Conservation (phyloP, 2,329 filamentous ascomycete species). For the Mycocentrospora acerina region DNA sequence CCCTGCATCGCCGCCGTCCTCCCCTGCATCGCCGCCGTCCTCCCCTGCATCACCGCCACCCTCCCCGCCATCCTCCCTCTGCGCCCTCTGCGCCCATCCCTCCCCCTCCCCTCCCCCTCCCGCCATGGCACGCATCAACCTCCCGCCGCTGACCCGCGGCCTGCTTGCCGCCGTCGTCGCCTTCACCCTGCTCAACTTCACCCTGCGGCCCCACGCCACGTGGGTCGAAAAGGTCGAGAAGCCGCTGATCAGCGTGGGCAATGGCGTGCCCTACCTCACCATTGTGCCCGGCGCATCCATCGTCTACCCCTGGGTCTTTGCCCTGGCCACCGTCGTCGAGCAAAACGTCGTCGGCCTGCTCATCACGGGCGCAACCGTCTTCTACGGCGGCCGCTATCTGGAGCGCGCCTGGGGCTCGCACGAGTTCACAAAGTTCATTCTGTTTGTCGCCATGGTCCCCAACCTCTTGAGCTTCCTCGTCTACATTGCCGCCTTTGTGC, state of each 20-base stretch:
- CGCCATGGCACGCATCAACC: conserved; percentile 7
- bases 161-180: conserved; percentile 73
- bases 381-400: conserved; percentile 90
- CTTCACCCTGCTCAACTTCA: conserved; percentile 80
- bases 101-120: not conserved
- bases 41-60: too few species aligned
- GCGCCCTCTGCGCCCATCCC: too few species aligned
- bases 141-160: conserved; percentile 85
- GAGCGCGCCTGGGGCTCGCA: conserved; percentile 93
- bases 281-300: conserved; percentile 81
- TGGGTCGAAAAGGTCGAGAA: conserved; percentile 49
- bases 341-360: conserved; percentile 85
- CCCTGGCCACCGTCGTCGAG: conserved; percentile 85
- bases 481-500: conserved; percentile 70
- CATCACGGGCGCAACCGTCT: conserved; percentile 76
- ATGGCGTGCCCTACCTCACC: conserved; percentile 81
- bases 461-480: conserved; percentile 74
- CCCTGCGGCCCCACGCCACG: conserved; percentile 59
- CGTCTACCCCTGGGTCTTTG: conserved; percentile 89
- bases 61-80: too few species aligned
- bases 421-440: conserved; percentile 88
- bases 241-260: conserved; percentile 50
- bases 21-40: too few species aligned
- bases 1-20: too few species aligned
- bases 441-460: conserved; percentile 74